Base-by-base conservation (phyloP, 1,284 basidiomycete species). In the Veloboletus limbatus region DNA sequence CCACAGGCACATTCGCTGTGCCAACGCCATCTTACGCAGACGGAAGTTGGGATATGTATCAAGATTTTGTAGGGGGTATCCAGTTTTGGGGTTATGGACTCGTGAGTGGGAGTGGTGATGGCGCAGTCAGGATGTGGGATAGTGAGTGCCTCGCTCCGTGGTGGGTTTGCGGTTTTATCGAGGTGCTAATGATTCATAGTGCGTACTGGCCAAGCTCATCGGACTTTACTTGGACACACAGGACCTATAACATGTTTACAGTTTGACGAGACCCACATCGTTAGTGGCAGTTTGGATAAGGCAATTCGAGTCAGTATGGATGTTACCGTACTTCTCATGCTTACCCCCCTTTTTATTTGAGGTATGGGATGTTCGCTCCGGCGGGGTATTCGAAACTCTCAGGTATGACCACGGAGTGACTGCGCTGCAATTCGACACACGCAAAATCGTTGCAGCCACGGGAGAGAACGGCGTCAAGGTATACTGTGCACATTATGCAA, bases 81-180 rank as follows among this genome's bases (percentile, higher is more conserved):
- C 97, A 99, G 67, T 98, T 98, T 68, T 99, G 96, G 96, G 95
- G 94, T 3, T 97, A 97, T 64, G 97, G 94, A 1, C 78, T 99
- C 22, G 93, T 97, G 3, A 97, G 92, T 57, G 97, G 95, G 2
- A 95, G 91, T 58, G 95, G 92, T 1, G 97, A 99, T 68, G 95
- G 96, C 30, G 95, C 89, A 1, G 93, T 99, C 24, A 75, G 97
- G 50, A 97, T 99, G 92, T 99, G 97, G 97, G 97, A 99, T 65
- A 97, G 92, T 94, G 63, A 77, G 90, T 61, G 31, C 11, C 30
- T 41, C 21, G 10, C 36, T n/a, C 18, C 24, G 36, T 35, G 20
- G 31, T 22, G 17, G 20, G 49, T 32, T 36, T 26, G 31, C 21
- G 17, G 20, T 49, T 32, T 36, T 26, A 31, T 54, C 24, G 21